Evolutionary conservation across 495 filamentous ascomycete genomes (phyloP).

Genomic region (Penicillium desertorum): DNA sequence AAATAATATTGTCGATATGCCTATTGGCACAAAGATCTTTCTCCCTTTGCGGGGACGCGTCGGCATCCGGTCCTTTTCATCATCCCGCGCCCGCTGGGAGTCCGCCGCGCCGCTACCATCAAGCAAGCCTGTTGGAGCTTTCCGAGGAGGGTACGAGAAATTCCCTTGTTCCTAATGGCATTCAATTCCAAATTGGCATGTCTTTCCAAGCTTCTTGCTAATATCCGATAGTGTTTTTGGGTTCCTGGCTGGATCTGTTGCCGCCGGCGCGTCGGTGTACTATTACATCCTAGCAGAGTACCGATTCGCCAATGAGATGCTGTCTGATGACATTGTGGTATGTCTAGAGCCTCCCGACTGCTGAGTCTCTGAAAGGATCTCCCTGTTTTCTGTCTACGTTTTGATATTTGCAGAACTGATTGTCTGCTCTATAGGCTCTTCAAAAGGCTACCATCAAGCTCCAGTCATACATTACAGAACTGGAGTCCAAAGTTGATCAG

Average conservation of each 20-base stretch:
- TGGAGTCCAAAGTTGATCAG: slow-evolving; percentile 80
- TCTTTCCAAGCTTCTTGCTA: neutral
- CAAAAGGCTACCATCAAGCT: slow-evolving; percentile 85
- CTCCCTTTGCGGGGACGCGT: slow-evolving; percentile 29
- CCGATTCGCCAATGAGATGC: slow-evolving; percentile 85
- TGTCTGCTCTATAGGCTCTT: slow-evolving; percentile 59
- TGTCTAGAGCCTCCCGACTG: slow-evolving; percentile 34
- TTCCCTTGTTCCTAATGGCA: neutral
- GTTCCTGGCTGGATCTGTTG: slow-evolving; percentile 82
- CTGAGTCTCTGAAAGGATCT: neutral
- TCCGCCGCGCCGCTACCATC: slow-evolving; percentile 55
- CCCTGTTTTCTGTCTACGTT: slow-evolving; percentile 10
- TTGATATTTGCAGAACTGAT: slow-evolving; percentile 7
- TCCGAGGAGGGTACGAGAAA: slow-evolving; percentile 78
- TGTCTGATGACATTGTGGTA: slow-evolving; percentile 96
- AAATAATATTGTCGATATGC: slow-evolving; percentile 25
- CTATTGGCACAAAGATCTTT: slow-evolving; percentile 21
- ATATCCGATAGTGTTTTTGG: slow-evolving; percentile 69
- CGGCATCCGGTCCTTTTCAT: slow-evolving; percentile 37
- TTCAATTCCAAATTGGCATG: neutral
- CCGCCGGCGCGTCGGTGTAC: slow-evolving; percentile 79
- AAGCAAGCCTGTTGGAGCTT: slow-evolving; percentile 83
- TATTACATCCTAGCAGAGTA: slow-evolving; percentile 93
- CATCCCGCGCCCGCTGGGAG: slow-evolving; percentile 36
- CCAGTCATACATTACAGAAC: slow-evolving; percentile 72